phyloP scores from a whole-genome alignment of 805 yeast genomes.

The Metschnikowia amazonensis region DNA sequence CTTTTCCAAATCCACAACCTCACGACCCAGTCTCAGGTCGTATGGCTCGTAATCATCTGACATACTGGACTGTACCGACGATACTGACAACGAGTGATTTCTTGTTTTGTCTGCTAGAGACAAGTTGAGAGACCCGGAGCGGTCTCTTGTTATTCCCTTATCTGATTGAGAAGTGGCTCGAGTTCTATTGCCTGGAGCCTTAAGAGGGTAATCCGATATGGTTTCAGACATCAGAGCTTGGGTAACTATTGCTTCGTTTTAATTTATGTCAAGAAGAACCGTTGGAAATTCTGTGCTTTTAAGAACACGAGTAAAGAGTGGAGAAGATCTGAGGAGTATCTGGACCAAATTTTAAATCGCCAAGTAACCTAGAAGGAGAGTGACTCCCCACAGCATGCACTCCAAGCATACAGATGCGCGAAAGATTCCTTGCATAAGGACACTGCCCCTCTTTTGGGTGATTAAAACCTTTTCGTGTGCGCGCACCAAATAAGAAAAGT shows the following conservation, averaged over 20 bases:
- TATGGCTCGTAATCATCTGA: slow-evolving; percentile 11
- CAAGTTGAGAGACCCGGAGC: slow-evolving; percentile 3
- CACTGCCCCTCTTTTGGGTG: not conserved
- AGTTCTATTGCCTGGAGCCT: slow-evolving; percentile 5
- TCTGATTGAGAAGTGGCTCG: slow-evolving; percentile 9
- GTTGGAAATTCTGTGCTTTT: not conserved
- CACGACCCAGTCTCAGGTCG: slow-evolving; percentile 9
- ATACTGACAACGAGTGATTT: slow-evolving; percentile 24
- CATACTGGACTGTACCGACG: slow-evolving; percentile 22
- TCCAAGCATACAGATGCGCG: not conserved
- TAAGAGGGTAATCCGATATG: not conserved
- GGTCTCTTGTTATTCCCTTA: not conserved
- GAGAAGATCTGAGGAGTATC: not conserved
- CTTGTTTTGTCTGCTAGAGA: slow-evolving; percentile 15
- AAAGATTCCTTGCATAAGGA: slow-evolving; percentile 1
- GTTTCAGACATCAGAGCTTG: not conserved
- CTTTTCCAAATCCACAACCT: slow-evolving; percentile 34
- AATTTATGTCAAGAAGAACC: not conserved
- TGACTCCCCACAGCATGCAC: slow-evolving; percentile 6
- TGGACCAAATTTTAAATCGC: slow-evolving; percentile 1
- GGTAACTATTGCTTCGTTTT: not conserved
- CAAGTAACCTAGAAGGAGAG: not conserved
- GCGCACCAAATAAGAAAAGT: not conserved
- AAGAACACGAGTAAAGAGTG: not conserved
- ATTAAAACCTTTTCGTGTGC: not conserved